These are phyloP conservation scores for Pyricularia sp. DNA, from an alignment of 2,329 filamentous ascomycete genomes.

Conservation along the genomic window DNA sequence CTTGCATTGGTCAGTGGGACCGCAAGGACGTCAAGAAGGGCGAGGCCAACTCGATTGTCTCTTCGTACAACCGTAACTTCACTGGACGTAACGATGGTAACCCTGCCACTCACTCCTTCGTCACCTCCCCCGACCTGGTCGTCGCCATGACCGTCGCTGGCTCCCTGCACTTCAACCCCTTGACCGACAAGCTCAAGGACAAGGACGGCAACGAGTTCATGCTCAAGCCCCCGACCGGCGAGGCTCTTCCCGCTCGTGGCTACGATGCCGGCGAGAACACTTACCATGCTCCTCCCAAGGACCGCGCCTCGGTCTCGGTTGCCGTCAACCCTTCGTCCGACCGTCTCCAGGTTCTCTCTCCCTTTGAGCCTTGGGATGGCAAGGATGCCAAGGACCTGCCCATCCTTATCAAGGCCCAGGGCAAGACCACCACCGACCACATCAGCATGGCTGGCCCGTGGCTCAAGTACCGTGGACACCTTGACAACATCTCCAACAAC, in stretches of 20 bases:
- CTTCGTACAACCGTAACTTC: conserved; percentile 99
- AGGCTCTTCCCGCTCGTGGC: conserved; percentile 65
- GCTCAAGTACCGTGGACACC: conserved; percentile 97
- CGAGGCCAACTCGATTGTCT: conserved; percentile 89
- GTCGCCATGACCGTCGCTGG: conserved; percentile 27
- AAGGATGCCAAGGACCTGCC: conserved; percentile 76
- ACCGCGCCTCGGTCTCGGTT: conserved; percentile 61
- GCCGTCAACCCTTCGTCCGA: conserved; percentile 80
- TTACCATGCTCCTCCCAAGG: conserved; percentile 84
- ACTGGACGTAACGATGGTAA: conserved; percentile 72
- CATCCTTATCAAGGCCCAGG: conserved; percentile 90
- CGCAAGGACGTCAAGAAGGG: conserved; percentile 90
- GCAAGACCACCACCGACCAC: conserved; percentile 95
- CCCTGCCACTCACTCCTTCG: conserved; percentile 33
- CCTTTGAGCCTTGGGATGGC: conserved; percentile 81
- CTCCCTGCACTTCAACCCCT: conserved; percentile 70
- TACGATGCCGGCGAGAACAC: conserved; percentile 86
- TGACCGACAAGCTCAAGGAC: conserved; percentile 84
- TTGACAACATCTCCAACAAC: conserved; percentile 99
- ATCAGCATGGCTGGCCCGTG: conserved; percentile 95
- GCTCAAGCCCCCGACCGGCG: conserved; percentile 66
- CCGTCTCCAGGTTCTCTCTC: conserved; percentile 81
- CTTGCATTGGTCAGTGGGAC: conserved; percentile 93
- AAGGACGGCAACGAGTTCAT: conserved; percentile 95
- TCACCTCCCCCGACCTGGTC: conserved; percentile 32